Evolutionary conservation across 257 asterid genomes (phyloP), one percentile per base, ranked within the genome.

Genomic region (Dorcoceras hygrometricum): DNA sequence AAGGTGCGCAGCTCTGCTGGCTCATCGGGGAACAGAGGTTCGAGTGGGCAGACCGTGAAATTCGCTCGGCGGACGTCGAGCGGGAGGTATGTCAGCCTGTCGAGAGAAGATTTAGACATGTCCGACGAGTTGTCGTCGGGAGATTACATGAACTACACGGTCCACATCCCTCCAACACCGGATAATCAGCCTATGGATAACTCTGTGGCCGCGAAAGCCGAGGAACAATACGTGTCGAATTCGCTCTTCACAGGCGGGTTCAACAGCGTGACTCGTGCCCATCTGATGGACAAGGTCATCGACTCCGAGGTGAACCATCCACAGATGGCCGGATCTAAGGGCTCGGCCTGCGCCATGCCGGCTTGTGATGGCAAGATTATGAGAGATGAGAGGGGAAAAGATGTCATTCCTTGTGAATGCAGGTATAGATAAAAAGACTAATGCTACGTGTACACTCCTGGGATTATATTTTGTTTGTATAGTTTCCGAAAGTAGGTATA

Each of bases 231-330:
- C 24, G 95, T 91, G 2, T 82, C 97, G 0, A 91, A 88, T 75
- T 91, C 97, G 0, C 79, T 88, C 4, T 91, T 91, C 48, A 91
- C 97, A 0, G 97, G 96, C 0, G 97, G 97, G 1, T 88, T 88
- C 68, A 88, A 91, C 59, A 91, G 96, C 67, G 94, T 88, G 14
- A 91, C 97, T 0, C 92, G 96, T 0, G 97, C 97, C 2, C 96
- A 91, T 71, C 87, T 88, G 59, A 91, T 91, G 96, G 97, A 91
- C 65, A 91, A 90, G 86, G 97, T 90, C 18, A 90, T 90, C 26
- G 97, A 90, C 10, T 84, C 96, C 0, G 91, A 90, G 75, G 96
- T 86, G 0, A 73, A 27, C 27, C 97, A 91, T 57, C 97, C 97
- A 4, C 96, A 91, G 54, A 91, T 88, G 97, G 91, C 96, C 0